A percentile compares a stretch with the other conserved stretches of the same genome.
Conservation (phyloP, 208 protist species). For the Leishmania martiniquensis region DNA sequence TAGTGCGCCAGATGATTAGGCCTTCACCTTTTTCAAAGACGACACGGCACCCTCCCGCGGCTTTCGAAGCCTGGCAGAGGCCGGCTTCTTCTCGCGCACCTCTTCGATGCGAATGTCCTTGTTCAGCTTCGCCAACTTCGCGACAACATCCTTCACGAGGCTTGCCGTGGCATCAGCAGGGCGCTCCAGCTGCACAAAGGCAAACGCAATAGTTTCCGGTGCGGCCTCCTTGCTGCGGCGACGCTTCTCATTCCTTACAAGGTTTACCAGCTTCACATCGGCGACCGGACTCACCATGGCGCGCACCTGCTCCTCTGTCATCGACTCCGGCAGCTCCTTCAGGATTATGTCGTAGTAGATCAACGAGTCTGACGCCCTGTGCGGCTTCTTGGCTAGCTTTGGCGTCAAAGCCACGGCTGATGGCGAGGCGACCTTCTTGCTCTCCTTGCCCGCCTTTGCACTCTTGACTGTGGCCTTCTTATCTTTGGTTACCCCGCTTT, state of each 20-base stretch:
- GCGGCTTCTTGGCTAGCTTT: background rate
- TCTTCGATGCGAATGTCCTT: constrained; percentile 58
- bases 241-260: constrained; percentile 66
- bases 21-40: constrained; percentile 2
- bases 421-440: constrained; percentile 15
- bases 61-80: background rate
- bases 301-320: constrained; percentile 66
- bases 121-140: constrained; percentile 32
- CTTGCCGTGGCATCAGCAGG: constrained; percentile 45
- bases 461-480: constrained; percentile 32
- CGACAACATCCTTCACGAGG: constrained; percentile 46
- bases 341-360: constrained; percentile 84
- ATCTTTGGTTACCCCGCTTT: constrained; percentile 4
- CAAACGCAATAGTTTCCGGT: constrained; percentile 54
- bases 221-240: constrained; percentile 45
- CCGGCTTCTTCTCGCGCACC: constrained; percentile 50
- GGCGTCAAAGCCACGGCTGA: constrained; percentile 4
- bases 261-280: constrained; percentile 40
- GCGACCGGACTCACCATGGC: constrained; percentile 44
- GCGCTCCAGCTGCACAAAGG: constrained; percentile 79
- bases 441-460: background rate
- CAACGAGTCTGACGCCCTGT: constrained; percentile 21
- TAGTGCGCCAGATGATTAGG: background rate
- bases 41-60: background rate
- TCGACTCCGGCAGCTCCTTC: constrained; percentile 57